Percentiles rank a stretch among this genome's conserved stretches.
Conservation (phyloP, 139 green algal species). For the Picochlorum sp. region DNA sequence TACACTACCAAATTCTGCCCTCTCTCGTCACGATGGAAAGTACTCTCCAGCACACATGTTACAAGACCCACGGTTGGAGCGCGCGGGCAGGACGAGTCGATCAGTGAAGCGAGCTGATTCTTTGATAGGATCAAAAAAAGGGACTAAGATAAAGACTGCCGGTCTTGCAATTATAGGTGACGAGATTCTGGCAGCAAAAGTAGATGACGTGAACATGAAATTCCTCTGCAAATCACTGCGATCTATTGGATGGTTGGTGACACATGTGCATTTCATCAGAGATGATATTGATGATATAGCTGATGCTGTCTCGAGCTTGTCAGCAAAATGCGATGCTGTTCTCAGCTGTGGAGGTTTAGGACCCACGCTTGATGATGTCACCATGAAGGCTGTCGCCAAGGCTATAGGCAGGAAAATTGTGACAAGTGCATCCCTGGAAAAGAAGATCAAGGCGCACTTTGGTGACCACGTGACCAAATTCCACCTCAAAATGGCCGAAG, state of each 20-base stretch:
- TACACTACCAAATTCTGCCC: constrained; percentile 66
- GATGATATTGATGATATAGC: constrained; percentile 64
- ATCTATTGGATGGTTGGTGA: constrained; percentile 36
- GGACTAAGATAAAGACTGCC: constrained; percentile 1
- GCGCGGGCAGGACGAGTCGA: constrained; percentile 36
- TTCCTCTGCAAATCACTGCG: constrained; percentile 65
- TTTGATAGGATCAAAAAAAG: background rate
- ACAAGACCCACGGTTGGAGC: constrained; percentile 64
- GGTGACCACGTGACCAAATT: constrained; percentile 46
- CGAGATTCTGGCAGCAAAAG: constrained; percentile 49
- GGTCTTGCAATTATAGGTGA: constrained; percentile 35
- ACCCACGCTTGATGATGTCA: constrained; percentile 30
- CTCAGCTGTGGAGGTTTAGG: constrained; percentile 39
- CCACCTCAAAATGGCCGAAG: constrained; percentile 86
- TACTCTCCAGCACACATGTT: constrained; percentile 70
- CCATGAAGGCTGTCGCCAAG: constrained; percentile 38
- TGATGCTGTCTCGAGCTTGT: constrained; percentile 13
- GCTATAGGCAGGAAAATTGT: constrained; percentile 30
- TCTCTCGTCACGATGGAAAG: constrained; percentile 56
- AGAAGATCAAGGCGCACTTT: constrained; percentile 53
- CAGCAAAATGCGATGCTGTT: constrained; percentile 14
- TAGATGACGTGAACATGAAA: constrained; percentile 61
- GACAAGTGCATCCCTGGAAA: constrained; percentile 41
- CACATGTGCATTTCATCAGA: constrained; percentile 50
- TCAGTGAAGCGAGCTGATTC: background rate